Conservation (phyloP, 164 flowering plant genomes). For the Tinospora cordifolia region DNA sequence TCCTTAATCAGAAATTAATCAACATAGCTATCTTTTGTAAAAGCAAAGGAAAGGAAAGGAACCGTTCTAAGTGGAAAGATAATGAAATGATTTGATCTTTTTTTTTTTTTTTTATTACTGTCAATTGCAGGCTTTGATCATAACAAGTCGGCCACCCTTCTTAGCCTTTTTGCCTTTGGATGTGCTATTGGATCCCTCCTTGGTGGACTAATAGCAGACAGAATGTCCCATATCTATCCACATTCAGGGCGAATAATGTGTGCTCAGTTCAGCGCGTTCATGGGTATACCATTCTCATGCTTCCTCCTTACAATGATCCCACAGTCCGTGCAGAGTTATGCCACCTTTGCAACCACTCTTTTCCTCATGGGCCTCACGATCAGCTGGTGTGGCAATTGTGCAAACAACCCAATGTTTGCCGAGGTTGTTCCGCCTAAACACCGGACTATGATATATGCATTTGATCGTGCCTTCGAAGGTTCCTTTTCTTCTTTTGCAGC, state of each 20-base stretch:
- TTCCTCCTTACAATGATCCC: conserved; percentile 71
- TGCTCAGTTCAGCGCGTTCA: conserved; percentile 91
- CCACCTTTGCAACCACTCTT: conserved; percentile 52
- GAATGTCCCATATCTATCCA: conserved; percentile 54
- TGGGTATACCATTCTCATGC: conserved; percentile 91
- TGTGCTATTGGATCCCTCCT: conserved; percentile 70
- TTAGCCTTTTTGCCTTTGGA: conserved; percentile 76
- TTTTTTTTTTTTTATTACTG: neutral
- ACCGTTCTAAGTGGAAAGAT: too few species aligned
- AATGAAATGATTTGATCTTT: neutral
- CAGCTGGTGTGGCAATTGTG: conserved; percentile 85
- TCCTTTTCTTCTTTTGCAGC: conserved; percentile 95
- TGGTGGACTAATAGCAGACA: conserved; percentile 79
- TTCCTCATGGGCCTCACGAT: conserved; percentile 82
- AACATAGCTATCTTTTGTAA: neutral
- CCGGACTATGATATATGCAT: conserved; percentile 95
- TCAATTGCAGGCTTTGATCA: conserved; percentile 68
- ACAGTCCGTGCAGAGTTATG: conserved; percentile 53
- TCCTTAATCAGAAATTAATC: neutral
- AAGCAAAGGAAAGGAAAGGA: too few species aligned
- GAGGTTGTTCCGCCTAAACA: conserved; percentile 88
- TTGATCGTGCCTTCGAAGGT: conserved; percentile 91
- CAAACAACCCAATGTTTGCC: conserved; percentile 87
- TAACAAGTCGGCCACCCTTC: conserved; percentile 58
- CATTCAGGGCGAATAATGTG: conserved; percentile 83